phyloP scores from a whole-genome alignment of 768 basidiomycete species.

The Gloeostereum incarnatum region DNA sequence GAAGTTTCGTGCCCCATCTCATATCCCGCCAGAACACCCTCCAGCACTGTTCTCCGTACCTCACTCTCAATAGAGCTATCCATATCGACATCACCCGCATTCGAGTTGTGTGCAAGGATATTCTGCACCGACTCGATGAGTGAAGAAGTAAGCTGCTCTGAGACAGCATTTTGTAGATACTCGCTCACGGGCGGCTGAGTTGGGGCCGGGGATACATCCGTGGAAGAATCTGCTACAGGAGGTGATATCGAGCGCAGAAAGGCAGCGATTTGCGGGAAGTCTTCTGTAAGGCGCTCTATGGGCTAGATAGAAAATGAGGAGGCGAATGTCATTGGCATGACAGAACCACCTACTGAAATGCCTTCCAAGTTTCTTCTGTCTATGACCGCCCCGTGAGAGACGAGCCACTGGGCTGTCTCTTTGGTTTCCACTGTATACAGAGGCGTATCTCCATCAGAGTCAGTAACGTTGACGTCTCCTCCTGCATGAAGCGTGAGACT shows the following conservation, averaged over 20 bases:
- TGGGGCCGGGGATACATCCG: conserved; percentile 11
- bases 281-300: conserved; percentile 58
- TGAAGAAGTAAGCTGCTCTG: conserved; percentile 60
- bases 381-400: conserved; percentile 67
- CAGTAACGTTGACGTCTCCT: conserved; percentile 80
- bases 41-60: conserved; percentile 56
- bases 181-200: conserved; percentile 37
- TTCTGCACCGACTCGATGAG: conserved; percentile 58
- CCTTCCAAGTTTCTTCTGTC: conserved; percentile 62
- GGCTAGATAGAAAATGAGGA: conserved; percentile 34
- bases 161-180: conserved; percentile 55
- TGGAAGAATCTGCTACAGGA: conserved; percentile 10
- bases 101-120: conserved; percentile 60
- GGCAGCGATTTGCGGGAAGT: conserved; percentile 58
- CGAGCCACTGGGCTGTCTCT: conserved; percentile 67
- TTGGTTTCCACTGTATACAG: conserved; percentile 83
- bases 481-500: conserved; percentile 35
- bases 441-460: conserved; percentile 87
- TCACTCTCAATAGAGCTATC: conserved; percentile 53
- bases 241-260: conserved; percentile 37
- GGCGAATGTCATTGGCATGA: not conserved
- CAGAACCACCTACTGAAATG: conserved; percentile 48
- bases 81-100: conserved; percentile 57
- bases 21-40: conserved; percentile 57
- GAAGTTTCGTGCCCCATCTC: conserved; percentile 28